Evolutionary conservation across 2,329 filamentous ascomycete genomes (phyloP).

Genomic region (Aaosphaeria pasadenensis): DNA sequence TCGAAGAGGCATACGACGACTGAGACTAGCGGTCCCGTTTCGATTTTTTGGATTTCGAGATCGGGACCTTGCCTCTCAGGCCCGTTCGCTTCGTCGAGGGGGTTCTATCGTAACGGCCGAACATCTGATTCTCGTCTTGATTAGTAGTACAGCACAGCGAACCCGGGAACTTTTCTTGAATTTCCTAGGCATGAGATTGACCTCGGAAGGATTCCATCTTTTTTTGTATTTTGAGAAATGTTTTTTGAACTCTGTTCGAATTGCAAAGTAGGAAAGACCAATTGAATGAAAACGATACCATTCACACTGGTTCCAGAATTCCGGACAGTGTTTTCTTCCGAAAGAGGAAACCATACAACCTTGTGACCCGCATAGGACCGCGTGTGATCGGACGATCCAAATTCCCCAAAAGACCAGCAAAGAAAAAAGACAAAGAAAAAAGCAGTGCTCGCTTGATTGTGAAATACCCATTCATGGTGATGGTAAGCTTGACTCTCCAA

Average conservation of each 20-base stretch:
- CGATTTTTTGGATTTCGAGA: neutral
- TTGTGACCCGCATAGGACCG: too few species aligned
- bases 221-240: neutral
- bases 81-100: neutral
- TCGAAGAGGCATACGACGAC: conserved; percentile 31
- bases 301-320: neutral
- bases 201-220: conserved; percentile 1
- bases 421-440: too few species aligned
- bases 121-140: neutral
- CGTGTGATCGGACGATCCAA: too few species aligned
- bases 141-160: neutral
- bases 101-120: neutral
- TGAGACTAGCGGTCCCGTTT: conserved; percentile 8
- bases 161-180: neutral
- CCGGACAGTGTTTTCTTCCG: neutral
- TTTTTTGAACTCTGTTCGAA: too few species aligned
- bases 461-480: too few species aligned
- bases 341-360: too few species aligned
- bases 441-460: too few species aligned
- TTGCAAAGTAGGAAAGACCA: neutral
- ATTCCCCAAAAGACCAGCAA: too few species aligned
- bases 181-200: conserved; percentile 1
- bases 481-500: too few species aligned
- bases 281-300: too few species aligned
- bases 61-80: neutral